Evolutionary conservation across 2,329 filamentous ascomycete genomes (phyloP), one percentile per base, ranked within the genome.

Genomic region (Thyridium curvatum): DNA sequence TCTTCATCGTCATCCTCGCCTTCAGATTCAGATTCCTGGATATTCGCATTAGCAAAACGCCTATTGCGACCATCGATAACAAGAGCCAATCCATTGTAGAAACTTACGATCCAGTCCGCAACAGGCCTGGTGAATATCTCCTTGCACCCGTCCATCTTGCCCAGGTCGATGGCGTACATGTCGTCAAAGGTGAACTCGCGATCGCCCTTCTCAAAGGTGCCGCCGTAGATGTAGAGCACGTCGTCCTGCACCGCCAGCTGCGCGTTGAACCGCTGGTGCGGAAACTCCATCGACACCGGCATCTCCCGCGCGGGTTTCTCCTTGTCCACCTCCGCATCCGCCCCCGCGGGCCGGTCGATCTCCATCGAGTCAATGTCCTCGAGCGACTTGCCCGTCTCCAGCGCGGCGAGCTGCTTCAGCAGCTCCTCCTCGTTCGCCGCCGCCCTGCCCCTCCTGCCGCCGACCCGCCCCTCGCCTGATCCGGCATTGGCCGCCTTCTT

Each of bases 171-270:
- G 3, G 88, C 83, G 63, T 94, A 94, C 61, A 98, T 71, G 53
- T 98, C 93, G 51, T 96, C 90, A 60, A 97, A 95, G 0, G 90
- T 97, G 53, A 86, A 95, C 60, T 98, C 93, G 16, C 87, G 77
- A 53, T 98, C 93, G 14, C 87, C 91, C 57, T 94, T 93, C 57
- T 98, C 93, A 52, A 85, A 96, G 0, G 91, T 98, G 14, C 93
- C 93, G 21, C 93, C 90, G 54, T 94, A 97, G 39, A 97, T 87
- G 63, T 91, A 98, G 1, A 97, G 72, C 8, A 86, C 80, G 58
- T 98, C 93, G 48, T 90, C 87, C 61, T 97, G 90, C 1, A 97
- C 87, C 1, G 91, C 80, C 30, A 97, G 66, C 49, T 93, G 86
- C 1, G 89, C 83, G 51, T 97, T 97, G 67, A 98, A 98, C 37